Percentiles rank a stretch among this genome's conserved stretches.
phyloP scores from a whole-genome alignment of 31 red algal species.

The Endocladia muricata region DNA sequence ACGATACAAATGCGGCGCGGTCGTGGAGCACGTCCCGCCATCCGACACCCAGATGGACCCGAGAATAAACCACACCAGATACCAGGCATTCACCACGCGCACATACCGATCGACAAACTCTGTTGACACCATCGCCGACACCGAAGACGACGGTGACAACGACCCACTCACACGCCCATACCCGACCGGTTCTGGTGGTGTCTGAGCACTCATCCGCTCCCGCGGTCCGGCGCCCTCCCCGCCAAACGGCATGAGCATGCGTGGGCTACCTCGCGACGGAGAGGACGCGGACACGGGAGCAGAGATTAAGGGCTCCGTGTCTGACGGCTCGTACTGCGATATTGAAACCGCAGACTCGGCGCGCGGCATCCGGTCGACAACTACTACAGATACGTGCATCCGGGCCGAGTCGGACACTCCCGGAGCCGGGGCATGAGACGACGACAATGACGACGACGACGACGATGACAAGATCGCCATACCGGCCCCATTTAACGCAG shows the following conservation, averaged over 20 bases:
- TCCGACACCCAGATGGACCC: conserved; percentile 88
- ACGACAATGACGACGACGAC: not conserved
- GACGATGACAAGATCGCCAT: not conserved
- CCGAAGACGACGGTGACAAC: not conserved
- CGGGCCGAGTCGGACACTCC: not conserved
- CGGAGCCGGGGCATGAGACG: not conserved
- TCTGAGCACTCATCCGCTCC: too few species aligned
- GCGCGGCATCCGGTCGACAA: too few species aligned
- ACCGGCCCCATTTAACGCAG: not conserved
- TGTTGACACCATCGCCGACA: conserved; percentile 7
- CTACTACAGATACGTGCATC: too few species aligned
- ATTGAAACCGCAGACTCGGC: too few species aligned
- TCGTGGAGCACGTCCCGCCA: conserved; percentile 68
- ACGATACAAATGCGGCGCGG: conserved; percentile 81
- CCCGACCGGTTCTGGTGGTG: too few species aligned
- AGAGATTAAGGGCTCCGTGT: too few species aligned
- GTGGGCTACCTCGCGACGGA: not conserved
- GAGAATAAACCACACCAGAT: conserved; percentile 81
- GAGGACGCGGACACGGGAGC: not conserved
- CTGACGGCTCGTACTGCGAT: too few species aligned
- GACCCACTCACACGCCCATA: not conserved
- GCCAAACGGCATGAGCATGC: too few species aligned
- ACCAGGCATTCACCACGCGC: conserved; percentile 75
- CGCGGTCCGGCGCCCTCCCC: too few species aligned
- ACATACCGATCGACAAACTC: conserved; percentile 52